phyloP scores from a whole-genome alignment of 2,329 filamentous ascomycete species.

The Chrysoporthe austroafricana region DNA sequence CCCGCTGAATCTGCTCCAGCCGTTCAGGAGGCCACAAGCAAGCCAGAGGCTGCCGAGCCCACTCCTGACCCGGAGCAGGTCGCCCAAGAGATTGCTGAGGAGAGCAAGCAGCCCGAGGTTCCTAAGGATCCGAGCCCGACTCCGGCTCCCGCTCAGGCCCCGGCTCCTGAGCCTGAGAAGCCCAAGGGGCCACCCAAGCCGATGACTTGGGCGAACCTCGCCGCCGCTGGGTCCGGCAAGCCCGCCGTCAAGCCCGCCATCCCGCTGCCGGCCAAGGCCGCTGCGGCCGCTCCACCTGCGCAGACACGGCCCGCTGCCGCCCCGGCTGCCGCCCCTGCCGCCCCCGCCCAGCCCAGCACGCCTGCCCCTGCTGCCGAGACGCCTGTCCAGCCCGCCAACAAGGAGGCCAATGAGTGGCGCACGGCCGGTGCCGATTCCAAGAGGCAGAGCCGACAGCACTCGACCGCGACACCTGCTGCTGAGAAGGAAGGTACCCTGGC shows the following conservation, averaged over 20 bases:
- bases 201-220: constrained; percentile 77
- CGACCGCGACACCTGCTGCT: constrained; percentile 58
- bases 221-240: constrained; percentile 50
- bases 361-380: constrained; percentile 42
- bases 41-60: constrained; percentile 41
- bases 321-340: constrained; percentile 40
- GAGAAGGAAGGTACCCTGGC: constrained; percentile 80
- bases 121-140: constrained; percentile 66
- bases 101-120: constrained; percentile 63
- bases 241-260: constrained; percentile 40
- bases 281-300: constrained; percentile 53
- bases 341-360: constrained; percentile 47
- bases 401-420: constrained; percentile 76
- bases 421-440: constrained; percentile 83
- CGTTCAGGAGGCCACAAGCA: constrained; percentile 37
- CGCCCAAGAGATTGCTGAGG: constrained; percentile 57
- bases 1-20: constrained; percentile 34
- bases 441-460: constrained; percentile 77
- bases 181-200: constrained; percentile 59
- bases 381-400: constrained; percentile 44
- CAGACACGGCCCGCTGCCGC: constrained; percentile 59
- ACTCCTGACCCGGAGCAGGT: constrained; percentile 54
- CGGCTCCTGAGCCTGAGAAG: constrained; percentile 49
- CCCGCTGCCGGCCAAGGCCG: constrained; percentile 61
- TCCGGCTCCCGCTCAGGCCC: constrained; percentile 54